A percentile compares a stretch with the other conserved stretches of the same genome.
phyloP scores from a whole-genome alignment of 2,329 filamentous ascomycete genomes.

The Pseudogymnoascus destructans region DNA sequence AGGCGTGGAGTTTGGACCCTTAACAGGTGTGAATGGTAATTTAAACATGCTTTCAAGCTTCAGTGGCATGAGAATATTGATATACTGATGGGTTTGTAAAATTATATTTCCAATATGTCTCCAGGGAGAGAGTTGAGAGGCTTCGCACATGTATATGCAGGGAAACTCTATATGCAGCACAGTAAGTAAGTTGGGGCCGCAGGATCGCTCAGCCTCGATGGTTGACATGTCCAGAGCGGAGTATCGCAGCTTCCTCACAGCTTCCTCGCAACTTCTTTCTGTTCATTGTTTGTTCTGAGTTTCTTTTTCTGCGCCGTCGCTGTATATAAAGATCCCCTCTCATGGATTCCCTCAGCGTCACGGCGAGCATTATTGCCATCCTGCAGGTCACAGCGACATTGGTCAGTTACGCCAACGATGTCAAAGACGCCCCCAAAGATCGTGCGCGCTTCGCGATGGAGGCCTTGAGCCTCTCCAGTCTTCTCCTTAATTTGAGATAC shows the following conservation, averaged over 20 bases:
- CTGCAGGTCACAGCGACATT: neutral
- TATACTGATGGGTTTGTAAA: neutral
- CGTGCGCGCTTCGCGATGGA: neutral
- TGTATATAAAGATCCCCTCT: neutral
- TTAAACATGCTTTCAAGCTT: neutral
- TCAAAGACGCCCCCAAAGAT: conserved; percentile 10
- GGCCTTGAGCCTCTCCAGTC: neutral
- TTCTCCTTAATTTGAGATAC: neutral
- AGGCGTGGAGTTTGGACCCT: neutral
- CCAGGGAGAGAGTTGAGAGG: neutral
- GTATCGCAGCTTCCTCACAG: too few relatives aligned
- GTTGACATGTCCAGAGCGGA: neutral
- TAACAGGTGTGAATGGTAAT: neutral
- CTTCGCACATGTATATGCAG: neutral
- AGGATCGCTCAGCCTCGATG: neutral
- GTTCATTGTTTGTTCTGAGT: neutral
- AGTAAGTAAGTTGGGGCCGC: neutral
- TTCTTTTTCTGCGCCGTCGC: neutral
- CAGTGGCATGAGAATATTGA: neutral
- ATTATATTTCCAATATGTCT: neutral
- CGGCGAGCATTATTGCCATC: conserved; percentile 4
- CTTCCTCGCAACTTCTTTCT: too few relatives aligned
- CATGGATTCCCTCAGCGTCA: conserved; percentile 5
- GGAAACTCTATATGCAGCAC: neutral
- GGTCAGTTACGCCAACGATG: neutral